Evolutionary conservation across 2,329 filamentous ascomycete genomes (phyloP).

Genomic region (Fusarium sp.): DNA sequence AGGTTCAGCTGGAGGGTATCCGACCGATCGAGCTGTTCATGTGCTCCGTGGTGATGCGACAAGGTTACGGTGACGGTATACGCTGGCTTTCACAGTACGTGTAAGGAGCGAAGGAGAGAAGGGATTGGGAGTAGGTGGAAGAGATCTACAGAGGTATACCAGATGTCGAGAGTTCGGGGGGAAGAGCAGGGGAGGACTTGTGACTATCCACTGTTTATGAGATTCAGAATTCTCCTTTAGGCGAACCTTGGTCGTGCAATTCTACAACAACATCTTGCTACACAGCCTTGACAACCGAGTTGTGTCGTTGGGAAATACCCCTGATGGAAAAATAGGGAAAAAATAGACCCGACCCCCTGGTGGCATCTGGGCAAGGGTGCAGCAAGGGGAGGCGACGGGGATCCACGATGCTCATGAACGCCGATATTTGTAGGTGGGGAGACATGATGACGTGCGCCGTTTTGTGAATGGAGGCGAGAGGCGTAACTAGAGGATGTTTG

Average conservation of each 20-base stretch:
- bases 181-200: slow-evolving; percentile 29
- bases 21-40: slow-evolving; percentile 97
- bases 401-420: slow-evolving; percentile 20
- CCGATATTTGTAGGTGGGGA: slow-evolving; percentile 1
- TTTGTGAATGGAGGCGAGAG: neutral
- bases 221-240: slow-evolving; percentile 50
- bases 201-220: slow-evolving; percentile 45
- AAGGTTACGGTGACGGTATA: slow-evolving; percentile 92
- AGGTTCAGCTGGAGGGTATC: slow-evolving; percentile 91
- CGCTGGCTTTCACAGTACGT: slow-evolving; percentile 94
- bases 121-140: slow-evolving; percentile 6
- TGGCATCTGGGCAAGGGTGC: slow-evolving; percentile 20
- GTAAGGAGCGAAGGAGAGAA: slow-evolving; percentile 57
- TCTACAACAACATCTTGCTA: slow-evolving; percentile 38
- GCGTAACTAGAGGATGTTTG: neutral
- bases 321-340: slow-evolving; percentile 16
- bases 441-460: slow-evolving; percentile 11
- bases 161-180: slow-evolving; percentile 27
- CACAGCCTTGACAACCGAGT: neutral
- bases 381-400: slow-evolving; percentile 16
- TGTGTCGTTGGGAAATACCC: slow-evolving; percentile 1
- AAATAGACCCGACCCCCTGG: slow-evolving; percentile 6
- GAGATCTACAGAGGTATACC: slow-evolving; percentile 33
- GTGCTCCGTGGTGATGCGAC: slow-evolving; percentile 98
- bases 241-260: slow-evolving; percentile 50